These are phyloP conservation scores for Coniochaeta sp. DNA, from an alignment of 2,329 filamentous ascomycete species.

Conservation along the genomic window DNA sequence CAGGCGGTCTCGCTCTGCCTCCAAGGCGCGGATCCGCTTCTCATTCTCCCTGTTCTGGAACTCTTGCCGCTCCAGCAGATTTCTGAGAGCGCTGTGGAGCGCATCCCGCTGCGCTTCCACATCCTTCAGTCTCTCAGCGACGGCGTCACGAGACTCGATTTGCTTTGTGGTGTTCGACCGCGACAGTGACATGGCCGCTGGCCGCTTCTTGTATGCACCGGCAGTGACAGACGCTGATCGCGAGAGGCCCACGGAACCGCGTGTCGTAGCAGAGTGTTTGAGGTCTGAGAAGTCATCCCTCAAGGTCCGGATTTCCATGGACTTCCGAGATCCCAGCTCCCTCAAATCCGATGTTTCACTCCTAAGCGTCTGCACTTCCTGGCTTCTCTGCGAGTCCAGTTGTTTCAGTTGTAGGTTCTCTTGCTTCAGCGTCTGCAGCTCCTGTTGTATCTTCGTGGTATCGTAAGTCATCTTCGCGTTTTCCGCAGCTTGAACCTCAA, in stretches of 20 bases:
- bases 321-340: neutral
- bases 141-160: conserved; percentile 55
- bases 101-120: conserved; percentile 91
- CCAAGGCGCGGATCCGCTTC: conserved; percentile 70
- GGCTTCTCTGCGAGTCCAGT: conserved; percentile 4
- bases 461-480: conserved; percentile 71
- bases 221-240: conserved; percentile 63
- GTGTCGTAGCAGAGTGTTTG: neutral
- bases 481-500: conserved; percentile 67
- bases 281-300: neutral
- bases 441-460: conserved; percentile 78
- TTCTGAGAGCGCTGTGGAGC: conserved; percentile 78
- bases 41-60: conserved; percentile 75
- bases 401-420: conserved; percentile 16
- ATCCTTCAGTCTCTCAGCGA: conserved; percentile 79
- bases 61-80: conserved; percentile 77
- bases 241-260: conserved; percentile 41
- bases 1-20: conserved; percentile 70
- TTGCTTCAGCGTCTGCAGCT: conserved; percentile 61
- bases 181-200: conserved; percentile 21
- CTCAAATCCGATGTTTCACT: conserved; percentile 2
- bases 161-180: conserved; percentile 53
- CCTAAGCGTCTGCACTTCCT: conserved; percentile 4
- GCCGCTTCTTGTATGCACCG: conserved; percentile 29
- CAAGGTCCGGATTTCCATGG: conserved; percentile 1